Evolutionary conservation across 106 monocot species (phyloP).

Genomic region (Platanthera guangdongensis): DNA sequence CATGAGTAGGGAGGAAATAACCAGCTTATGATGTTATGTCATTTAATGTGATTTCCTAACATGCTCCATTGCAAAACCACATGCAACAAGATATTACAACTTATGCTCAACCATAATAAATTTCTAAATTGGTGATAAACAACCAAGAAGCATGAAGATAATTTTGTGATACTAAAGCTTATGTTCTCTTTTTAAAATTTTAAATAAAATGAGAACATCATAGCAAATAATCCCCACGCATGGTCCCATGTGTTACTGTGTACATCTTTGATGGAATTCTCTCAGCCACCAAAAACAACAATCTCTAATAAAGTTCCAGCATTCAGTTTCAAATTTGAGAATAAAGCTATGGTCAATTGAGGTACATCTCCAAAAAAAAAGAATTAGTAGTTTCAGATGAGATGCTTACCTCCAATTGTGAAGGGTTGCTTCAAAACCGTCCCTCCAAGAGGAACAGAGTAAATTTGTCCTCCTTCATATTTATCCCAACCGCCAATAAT

Average conservation of each 20-base stretch:
- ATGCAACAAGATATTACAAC: no score
- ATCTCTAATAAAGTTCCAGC: background rate
- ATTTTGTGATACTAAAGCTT: background rate
- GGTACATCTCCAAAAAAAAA: background rate
- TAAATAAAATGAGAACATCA: background rate
- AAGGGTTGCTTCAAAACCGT: conserved; percentile 84
- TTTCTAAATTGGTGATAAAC: no score
- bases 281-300: background rate
- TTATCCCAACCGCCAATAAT: conserved; percentile 99
- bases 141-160: background rate
- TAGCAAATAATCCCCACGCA: background rate
- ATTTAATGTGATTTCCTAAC: no score
- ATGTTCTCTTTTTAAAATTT: background rate
- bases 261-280: background rate
- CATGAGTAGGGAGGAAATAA: no score
- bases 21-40: no score
- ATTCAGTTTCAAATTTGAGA: background rate
- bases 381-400: background rate
- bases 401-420: conserved; percentile 72
- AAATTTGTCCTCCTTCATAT: conserved; percentile 90
- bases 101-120: no score
- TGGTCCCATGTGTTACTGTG: background rate
- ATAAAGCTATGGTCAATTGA: background rate
- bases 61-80: no score
- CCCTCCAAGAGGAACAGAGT: conserved; percentile 89